phyloP scores from a whole-genome alignment of 306 rosid species.

The Alnus glutinosa region DNA sequence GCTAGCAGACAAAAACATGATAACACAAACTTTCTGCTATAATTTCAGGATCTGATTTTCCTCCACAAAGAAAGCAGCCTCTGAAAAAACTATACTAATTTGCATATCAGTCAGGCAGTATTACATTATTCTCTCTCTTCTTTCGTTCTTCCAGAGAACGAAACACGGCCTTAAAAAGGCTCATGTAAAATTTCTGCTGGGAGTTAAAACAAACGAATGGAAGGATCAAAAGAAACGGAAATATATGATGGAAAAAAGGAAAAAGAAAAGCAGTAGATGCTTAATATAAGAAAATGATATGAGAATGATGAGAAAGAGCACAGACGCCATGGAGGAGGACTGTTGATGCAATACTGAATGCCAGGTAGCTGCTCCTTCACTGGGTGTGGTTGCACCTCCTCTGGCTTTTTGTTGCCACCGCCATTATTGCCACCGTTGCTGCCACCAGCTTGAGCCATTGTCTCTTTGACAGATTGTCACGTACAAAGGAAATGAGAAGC shows the following conservation, averaged over 20 bases:
- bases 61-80: no score
- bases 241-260: neutral
- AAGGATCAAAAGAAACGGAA: no score
- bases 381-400: constrained; percentile 49
- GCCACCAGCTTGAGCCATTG: constrained; percentile 33
- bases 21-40: no score
- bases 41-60: no score
- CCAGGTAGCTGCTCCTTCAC: constrained; percentile 70
- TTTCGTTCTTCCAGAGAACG: no score
- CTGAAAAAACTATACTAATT: no score
- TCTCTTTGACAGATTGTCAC: neutral
- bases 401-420: constrained; percentile 21
- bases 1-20: no score
- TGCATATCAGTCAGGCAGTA: no score
- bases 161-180: no score
- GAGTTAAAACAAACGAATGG: no score
- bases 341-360: constrained; percentile 69
- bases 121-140: no score
- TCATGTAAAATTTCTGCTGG: no score
- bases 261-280: neutral
- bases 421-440: neutral
- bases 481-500: constrained; percentile 5
- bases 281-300: neutral
- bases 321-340: constrained; percentile 88
- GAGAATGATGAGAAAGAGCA: neutral